A percentile compares a stretch with the other conserved stretches of the same genome.
Evolutionary conservation across 345 rosid species (phyloP).

Genomic region (Brassica napus): DNA sequence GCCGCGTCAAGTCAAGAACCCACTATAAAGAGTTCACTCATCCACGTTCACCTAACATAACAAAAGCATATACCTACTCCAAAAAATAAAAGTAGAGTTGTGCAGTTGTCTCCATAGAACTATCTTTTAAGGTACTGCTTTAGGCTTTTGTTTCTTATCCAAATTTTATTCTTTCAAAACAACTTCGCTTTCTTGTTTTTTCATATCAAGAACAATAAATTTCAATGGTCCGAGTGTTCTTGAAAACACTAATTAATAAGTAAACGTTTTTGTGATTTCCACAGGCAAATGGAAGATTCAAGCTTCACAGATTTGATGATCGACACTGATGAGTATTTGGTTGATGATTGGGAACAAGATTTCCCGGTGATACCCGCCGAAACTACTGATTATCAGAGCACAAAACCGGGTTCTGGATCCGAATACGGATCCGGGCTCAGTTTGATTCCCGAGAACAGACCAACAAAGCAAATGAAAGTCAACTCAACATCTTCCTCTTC

Average conservation of each 20-base stretch:
- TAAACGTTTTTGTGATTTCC: not conserved
- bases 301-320: constrained; percentile 35
- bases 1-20: constrained; percentile 2
- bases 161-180: not conserved
- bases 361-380: not conserved
- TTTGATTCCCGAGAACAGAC: not conserved
- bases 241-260: not conserved
- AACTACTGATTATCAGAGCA: not conserved
- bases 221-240: not conserved
- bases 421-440: constrained; percentile 5
- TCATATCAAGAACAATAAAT: not conserved
- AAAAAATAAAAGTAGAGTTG: not conserved
- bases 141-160: constrained; percentile 11
- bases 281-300: constrained; percentile 37
- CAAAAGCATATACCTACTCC: constrained; percentile 14
- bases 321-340: constrained; percentile 33
- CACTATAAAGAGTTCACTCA: constrained; percentile 31
- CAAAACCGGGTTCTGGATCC: not conserved
- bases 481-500: constrained; percentile 30
- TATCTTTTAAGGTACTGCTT: not conserved
- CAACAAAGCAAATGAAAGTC: constrained; percentile 18
- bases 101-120: not conserved
- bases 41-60: constrained; percentile 12
- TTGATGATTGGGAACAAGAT: constrained; percentile 37
- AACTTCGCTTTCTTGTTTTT: not conserved